Conservation (phyloP, 495 filamentous ascomycete genomes). For the Echria macrotheca region DNA sequence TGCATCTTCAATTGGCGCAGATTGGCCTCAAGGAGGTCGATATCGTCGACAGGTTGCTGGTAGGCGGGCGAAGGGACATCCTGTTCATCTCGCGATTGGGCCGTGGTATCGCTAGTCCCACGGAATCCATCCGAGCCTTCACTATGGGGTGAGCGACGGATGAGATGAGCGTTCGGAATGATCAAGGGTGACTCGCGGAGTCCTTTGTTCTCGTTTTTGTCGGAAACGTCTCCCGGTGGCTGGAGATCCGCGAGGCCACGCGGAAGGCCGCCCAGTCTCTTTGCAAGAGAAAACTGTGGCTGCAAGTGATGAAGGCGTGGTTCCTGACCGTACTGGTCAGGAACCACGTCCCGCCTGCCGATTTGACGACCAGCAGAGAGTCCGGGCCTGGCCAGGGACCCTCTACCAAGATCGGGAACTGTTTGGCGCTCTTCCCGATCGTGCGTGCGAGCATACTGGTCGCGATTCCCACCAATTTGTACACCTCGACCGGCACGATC, state of each 20-base stretch:
- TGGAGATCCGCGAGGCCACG: background rate
- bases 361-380: too few relatives aligned
- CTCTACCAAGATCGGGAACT: too few relatives aligned
- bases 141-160: slow-evolving; percentile 8
- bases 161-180: slow-evolving; percentile 16
- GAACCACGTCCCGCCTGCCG: too few relatives aligned
- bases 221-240: slow-evolving; percentile 4
- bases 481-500: background rate
- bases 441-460: too few relatives aligned
- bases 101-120: slow-evolving; percentile 17
- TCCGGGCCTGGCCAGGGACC: too few relatives aligned
- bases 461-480: too few relatives aligned
- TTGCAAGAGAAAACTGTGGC: too few relatives aligned
- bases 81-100: slow-evolving; percentile 14
- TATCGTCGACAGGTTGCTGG: slow-evolving; percentile 8
- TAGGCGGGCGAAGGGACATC: slow-evolving; percentile 1
- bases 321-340: too few relatives aligned
- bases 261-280: too few relatives aligned
- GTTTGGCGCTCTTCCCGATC: too few relatives aligned
- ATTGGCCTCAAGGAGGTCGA: slow-evolving; percentile 15
- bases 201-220: slow-evolving; percentile 16
- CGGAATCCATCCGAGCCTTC: slow-evolving; percentile 10
- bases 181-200: slow-evolving; percentile 15
- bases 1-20: slow-evolving; percentile 13
- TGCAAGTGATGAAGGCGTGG: too few relatives aligned